These are phyloP conservation scores for Sarocladiaceae sp. DNA, from an alignment of 2,329 filamentous ascomycete genomes.

Conservation along the genomic window DNA sequence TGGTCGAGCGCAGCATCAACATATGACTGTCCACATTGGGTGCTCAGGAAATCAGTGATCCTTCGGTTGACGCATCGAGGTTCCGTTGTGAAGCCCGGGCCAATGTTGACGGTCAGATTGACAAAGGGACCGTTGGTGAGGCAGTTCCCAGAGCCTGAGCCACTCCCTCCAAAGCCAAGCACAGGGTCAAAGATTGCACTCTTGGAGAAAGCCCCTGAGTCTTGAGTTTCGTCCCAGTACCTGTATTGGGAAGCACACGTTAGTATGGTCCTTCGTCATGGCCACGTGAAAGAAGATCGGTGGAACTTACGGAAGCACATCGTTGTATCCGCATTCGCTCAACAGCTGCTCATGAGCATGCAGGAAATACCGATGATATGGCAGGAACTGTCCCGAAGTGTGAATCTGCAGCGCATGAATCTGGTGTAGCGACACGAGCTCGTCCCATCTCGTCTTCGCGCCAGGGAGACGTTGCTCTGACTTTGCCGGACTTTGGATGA, in stretches of 20 bases:
- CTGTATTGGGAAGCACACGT: neutral
- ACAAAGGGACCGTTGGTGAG: constrained; percentile 12
- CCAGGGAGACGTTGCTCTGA: constrained; percentile 1
- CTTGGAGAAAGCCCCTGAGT: constrained; percentile 11
- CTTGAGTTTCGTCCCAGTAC: constrained; percentile 12
- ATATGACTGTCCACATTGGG: constrained; percentile 9
- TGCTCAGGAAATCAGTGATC: constrained; percentile 11
- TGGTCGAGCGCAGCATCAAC: constrained; percentile 9
- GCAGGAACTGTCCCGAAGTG: constrained; percentile 11
- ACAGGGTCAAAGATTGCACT: constrained; percentile 10
- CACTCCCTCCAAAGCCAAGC: constrained; percentile 11
- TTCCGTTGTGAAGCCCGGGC: constrained; percentile 10
- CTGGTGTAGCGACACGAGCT: constrained; percentile 11
- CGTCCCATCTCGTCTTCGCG: constrained; percentile 12
- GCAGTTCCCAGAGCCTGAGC: constrained; percentile 2
- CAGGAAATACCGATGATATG: constrained; percentile 13
- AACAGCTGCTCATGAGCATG: constrained; percentile 11
- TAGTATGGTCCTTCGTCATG: neutral
- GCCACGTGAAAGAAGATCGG: neutral
- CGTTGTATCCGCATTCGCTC: constrained; percentile 12
- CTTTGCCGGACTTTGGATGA: constrained; percentile 11
- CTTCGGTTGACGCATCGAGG: constrained; percentile 11
- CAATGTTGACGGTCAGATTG: constrained; percentile 12
- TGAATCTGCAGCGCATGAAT: constrained; percentile 11
- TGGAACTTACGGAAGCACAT: constrained; percentile 9